Evolutionary conservation across 225 moss, liverwort and hornwort species (phyloP).

Genomic region (Straminergon stramineum): DNA sequence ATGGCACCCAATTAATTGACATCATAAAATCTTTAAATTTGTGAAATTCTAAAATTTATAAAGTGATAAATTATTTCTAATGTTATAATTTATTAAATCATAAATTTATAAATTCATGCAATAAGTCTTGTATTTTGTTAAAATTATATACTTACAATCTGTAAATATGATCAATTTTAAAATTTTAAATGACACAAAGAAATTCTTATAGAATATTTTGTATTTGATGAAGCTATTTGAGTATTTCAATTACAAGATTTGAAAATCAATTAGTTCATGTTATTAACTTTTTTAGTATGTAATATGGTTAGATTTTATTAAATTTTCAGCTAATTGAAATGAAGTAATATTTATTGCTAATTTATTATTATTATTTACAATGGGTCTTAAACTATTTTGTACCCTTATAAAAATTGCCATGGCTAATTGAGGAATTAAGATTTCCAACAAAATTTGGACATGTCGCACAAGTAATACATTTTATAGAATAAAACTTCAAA

Average conservation of each 20-base stretch:
- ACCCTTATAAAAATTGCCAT: background rate
- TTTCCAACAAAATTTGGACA: background rate
- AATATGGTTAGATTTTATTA: too few species aligned
- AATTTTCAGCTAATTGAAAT: background rate
- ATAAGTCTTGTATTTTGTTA: background rate
- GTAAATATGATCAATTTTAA: background rate
- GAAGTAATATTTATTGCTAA: too few species aligned
- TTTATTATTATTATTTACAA: too few species aligned
- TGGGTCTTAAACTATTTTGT: background rate
- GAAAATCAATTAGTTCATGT: background rate
- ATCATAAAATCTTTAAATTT: accelerated
- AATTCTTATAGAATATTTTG: background rate
- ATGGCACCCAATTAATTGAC: background rate
- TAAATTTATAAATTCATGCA: background rate
- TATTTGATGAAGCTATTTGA: background rate
- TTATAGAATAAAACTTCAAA: background rate
- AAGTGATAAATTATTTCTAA: too few species aligned
- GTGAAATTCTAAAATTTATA: background rate
- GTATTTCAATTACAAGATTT: background rate
- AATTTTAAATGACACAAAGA: background rate
- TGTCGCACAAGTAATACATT: background rate
- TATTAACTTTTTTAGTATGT: background rate
- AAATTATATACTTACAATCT: background rate
- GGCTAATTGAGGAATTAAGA: background rate
- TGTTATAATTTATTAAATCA: background rate